Percentiles rank a stretch among this genome's conserved stretches.
These are phyloP conservation scores for Angophora floribunda DNA, from an alignment of 345 rosid species.

Conservation along the genomic window DNA sequence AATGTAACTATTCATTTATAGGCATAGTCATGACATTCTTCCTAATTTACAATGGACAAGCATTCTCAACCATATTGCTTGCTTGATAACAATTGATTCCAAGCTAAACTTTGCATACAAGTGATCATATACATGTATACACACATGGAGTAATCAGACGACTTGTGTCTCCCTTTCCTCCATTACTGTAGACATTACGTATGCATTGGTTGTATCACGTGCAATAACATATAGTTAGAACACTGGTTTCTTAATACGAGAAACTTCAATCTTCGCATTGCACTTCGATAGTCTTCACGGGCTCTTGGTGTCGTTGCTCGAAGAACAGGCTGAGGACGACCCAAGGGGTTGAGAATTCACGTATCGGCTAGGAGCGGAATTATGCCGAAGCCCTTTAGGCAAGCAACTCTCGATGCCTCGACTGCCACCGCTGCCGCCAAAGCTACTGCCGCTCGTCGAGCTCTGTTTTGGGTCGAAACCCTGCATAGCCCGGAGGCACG, in stretches of 20 bases:
- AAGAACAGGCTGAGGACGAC: conserved; percentile 19
- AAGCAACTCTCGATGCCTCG: conserved; percentile 25
- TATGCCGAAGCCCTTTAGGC: conserved; percentile 46
- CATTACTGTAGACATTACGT: background rate
- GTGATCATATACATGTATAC: background rate
- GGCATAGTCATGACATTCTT: background rate
- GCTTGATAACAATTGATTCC: background rate
- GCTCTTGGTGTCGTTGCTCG: background rate
- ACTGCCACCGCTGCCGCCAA: background rate
- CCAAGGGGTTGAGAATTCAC: conserved; percentile 27
- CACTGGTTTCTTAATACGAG: background rate
- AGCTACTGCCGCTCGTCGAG: background rate
- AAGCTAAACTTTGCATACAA: background rate
- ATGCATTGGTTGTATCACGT: background rate
- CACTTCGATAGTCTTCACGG: conserved; percentile 1
- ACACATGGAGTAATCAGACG: background rate
- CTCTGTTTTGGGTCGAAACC: conserved; percentile 9
- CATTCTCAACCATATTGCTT: background rate
- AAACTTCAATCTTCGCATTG: background rate
- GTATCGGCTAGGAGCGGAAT: conserved; percentile 53
- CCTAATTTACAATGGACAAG: background rate
- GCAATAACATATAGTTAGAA: background rate
- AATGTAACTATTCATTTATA: background rate
- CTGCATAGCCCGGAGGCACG: background rate
- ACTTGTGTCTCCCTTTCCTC: background rate